These are phyloP conservation scores for Plasmodium vivax DNA, from an alignment of 169 alveolate genomes.

Conservation along the genomic window DNA sequence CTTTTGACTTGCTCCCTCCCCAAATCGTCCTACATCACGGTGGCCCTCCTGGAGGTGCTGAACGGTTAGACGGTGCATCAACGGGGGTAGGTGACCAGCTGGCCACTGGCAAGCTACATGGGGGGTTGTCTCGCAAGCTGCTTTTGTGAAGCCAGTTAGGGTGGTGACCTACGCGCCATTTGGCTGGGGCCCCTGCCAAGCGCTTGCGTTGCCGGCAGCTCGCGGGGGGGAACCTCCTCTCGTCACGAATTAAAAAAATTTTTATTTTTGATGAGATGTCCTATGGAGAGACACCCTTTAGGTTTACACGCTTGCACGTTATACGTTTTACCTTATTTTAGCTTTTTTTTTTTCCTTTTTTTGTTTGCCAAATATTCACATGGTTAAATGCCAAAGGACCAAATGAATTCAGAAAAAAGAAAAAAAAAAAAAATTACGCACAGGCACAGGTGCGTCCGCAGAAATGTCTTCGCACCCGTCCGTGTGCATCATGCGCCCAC, in stretches of 20 bases:
- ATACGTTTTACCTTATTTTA: not conserved
- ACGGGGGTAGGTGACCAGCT: not conserved
- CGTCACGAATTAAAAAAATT: not conserved
- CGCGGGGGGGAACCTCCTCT: not conserved
- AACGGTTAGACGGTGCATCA: constrained; percentile 16
- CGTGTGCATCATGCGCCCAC: not conserved
- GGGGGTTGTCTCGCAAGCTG: not conserved
- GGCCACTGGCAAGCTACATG: not conserved
- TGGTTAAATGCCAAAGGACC: not conserved
- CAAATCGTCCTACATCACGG: constrained; percentile 81
- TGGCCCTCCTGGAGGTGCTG: constrained; percentile 78
- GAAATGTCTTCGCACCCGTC: not conserved
- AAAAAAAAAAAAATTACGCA: not conserved
- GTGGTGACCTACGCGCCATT: not conserved
- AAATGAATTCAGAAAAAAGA: not conserved
- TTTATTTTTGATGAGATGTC: not conserved
- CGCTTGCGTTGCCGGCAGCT: not conserved
- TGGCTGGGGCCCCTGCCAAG: not conserved
- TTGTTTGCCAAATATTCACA: not conserved
- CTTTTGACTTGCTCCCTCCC: constrained; percentile 78
- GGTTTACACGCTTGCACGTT: not conserved
- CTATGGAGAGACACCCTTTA: not conserved
- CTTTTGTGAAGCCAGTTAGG: not conserved
- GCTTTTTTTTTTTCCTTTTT: not conserved
- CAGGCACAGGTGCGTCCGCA: not conserved